Percentiles rank a stretch among this genome's conserved stretches.
These are phyloP conservation scores for Populus alba DNA, from an alignment of 345 rosid species.

Conservation along the genomic window DNA sequence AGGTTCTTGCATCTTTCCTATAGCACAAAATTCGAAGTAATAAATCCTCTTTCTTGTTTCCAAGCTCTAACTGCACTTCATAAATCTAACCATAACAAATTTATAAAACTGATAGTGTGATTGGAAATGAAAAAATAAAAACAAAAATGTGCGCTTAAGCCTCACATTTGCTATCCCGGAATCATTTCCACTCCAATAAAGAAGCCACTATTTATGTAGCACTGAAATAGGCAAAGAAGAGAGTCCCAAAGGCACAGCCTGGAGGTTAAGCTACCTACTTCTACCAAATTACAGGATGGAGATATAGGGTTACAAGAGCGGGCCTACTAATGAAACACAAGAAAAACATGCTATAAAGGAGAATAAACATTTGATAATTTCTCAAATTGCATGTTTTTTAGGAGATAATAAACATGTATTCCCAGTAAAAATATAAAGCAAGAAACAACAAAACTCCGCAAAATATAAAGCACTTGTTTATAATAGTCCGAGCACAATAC, in stretches of 20 bases:
- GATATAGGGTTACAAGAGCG: neutral
- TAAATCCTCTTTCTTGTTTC: neutral
- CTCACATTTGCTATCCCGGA: neutral
- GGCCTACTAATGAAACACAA: neutral
- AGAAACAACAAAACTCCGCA: neutral
- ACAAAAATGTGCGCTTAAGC: neutral
- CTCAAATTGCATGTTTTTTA: neutral
- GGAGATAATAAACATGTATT: neutral
- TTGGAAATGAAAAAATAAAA: neutral
- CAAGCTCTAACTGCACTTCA: neutral
- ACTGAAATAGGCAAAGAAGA: neutral
- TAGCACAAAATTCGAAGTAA: conserved; percentile 16
- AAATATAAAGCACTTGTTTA: too few relatives aligned
- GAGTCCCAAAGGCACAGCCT: neutral
- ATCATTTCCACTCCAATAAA: neutral
- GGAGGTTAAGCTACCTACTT: neutral
- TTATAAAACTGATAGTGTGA: neutral
- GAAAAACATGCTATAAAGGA: neutral
- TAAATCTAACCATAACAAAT: neutral
- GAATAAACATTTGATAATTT: neutral
- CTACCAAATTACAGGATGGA: neutral
- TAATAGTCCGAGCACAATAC: neutral
- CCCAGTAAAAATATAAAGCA: neutral
- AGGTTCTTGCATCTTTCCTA: conserved; percentile 73
- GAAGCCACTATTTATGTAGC: neutral